A percentile compares a stretch with the other conserved stretches of the same genome.
Conservation (phyloP, 2,329 filamentous ascomycete genomes). For the Cladobotryum protrusum region DNA sequence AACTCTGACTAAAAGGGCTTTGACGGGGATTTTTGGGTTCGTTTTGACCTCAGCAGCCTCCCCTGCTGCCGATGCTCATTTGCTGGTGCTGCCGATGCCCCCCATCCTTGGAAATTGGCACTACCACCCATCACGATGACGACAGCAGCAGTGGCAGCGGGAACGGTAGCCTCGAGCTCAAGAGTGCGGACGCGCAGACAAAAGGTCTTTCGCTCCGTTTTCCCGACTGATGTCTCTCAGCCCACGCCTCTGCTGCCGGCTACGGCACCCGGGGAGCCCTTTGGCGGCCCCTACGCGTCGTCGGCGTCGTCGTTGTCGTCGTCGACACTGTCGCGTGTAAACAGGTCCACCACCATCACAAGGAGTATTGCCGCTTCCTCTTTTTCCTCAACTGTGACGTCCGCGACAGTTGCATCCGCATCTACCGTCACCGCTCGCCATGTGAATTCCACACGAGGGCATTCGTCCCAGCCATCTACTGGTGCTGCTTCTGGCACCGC, state of each 20-base stretch:
- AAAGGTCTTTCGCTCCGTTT: slow-evolving; percentile 50
- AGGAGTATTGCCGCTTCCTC: neutral
- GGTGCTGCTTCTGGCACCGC: neutral
- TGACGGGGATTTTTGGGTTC: no score
- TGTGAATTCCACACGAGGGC: neutral
- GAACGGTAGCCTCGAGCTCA: slow-evolving; percentile 26
- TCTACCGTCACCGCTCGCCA: neutral
- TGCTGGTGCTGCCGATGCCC: no score
- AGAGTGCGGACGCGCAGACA: slow-evolving; percentile 42
- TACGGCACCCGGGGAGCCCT: slow-evolving; percentile 38
- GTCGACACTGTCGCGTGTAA: slow-evolving; percentile 13
- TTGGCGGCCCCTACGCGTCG: slow-evolving; percentile 35
- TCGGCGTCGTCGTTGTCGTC: slow-evolving; percentile 16
- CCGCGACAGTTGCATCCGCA: slow-evolving; percentile 9
- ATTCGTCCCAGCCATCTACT: neutral
- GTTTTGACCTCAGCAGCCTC: no score
- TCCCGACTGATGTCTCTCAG: slow-evolving; percentile 45
- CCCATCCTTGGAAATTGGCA: no score
- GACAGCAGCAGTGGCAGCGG: slow-evolving; percentile 26
- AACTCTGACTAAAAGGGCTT: no score
- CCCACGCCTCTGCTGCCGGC: slow-evolving; percentile 40
- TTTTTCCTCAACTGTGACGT: neutral
- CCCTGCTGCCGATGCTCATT: no score
- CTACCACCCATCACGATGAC: neutral
- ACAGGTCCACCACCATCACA: slow-evolving; percentile 15